Conservation (phyloP, 148 eudicot genomes). For the Cornus florida region DNA sequence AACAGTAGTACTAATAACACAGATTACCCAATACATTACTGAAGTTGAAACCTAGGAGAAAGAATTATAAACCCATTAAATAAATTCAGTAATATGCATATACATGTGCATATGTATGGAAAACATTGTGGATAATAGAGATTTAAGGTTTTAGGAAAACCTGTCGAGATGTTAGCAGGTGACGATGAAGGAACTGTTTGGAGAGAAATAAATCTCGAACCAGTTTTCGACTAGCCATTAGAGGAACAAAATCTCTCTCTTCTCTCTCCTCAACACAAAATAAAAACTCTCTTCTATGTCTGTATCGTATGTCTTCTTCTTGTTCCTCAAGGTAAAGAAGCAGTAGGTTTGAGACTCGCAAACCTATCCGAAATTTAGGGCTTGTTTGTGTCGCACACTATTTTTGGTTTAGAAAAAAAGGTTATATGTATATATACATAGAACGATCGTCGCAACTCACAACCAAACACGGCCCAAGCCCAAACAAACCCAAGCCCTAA, state of each 20-base stretch:
- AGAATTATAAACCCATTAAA: slow-evolving; percentile 7
- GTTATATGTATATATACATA: too few relatives aligned
- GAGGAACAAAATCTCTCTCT: neutral
- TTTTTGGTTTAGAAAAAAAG: neutral
- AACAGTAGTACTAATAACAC: neutral
- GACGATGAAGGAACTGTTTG: slow-evolving; percentile 21
- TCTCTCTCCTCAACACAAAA: too few relatives aligned
- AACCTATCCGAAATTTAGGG: neutral
- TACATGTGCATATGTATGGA: neutral
- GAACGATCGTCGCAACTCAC: too few relatives aligned
- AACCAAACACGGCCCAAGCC: too few relatives aligned
- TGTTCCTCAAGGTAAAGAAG: neutral
- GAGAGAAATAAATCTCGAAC: slow-evolving; percentile 38
- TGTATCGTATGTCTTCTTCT: too few relatives aligned
- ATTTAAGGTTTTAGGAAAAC: slow-evolving; percentile 13
- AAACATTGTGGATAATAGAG: neutral
- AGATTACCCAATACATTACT: too few relatives aligned
- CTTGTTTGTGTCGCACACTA: neutral
- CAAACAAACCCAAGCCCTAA: too few relatives aligned
- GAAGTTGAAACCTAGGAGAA: neutral
- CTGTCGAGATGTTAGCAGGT: slow-evolving; percentile 26
- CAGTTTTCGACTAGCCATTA: slow-evolving; percentile 45
- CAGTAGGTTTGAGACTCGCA: neutral
- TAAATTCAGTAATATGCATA: neutral
- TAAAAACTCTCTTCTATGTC: too few relatives aligned